Conservation (phyloP, 192 early-diverging fungal genomes). For the Phlyctochytrium planicorne region DNA sequence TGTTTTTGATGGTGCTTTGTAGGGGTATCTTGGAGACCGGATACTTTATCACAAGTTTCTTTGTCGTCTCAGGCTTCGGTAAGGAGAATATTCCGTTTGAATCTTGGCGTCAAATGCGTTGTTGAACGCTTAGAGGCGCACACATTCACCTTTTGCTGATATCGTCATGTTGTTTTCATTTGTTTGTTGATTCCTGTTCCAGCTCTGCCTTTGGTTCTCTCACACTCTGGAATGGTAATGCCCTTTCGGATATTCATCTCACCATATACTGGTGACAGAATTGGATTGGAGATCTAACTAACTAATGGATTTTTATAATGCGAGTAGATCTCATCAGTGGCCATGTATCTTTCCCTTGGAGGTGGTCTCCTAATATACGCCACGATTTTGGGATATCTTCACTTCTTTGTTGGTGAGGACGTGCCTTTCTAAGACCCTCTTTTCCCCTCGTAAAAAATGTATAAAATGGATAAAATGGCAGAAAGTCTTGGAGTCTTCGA, state of each 20-base stretch:
- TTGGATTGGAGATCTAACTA: background rate
- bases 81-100: conserved; percentile 28
- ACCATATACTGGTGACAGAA: background rate
- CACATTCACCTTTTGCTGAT: background rate
- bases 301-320: background rate
- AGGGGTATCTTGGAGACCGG: conserved; percentile 57
- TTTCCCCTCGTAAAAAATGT: too few relatives aligned
- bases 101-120: conserved; percentile 13
- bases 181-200: background rate
- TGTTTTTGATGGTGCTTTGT: conserved; percentile 51
- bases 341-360: conserved; percentile 86
- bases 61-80: conserved; percentile 91
- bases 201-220: conserved; percentile 76
- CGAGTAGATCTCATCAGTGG: conserved; percentile 67
- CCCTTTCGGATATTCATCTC: conserved; percentile 4
- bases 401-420: conserved; percentile 36
- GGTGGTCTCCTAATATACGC: conserved; percentile 93
- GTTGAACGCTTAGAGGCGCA: background rate
- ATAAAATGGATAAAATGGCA: too few relatives aligned
- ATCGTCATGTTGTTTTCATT: background rate
- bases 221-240: conserved; percentile 76
- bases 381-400: conserved; percentile 70
- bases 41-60: conserved; percentile 84
- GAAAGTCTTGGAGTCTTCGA: too few relatives aligned
- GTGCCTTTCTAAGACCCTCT: conserved; percentile 3